These are phyloP conservation scores for Phyllosticta ampelicida DNA, from an alignment of 2,329 filamentous ascomycete species.

Conservation along the genomic window DNA sequence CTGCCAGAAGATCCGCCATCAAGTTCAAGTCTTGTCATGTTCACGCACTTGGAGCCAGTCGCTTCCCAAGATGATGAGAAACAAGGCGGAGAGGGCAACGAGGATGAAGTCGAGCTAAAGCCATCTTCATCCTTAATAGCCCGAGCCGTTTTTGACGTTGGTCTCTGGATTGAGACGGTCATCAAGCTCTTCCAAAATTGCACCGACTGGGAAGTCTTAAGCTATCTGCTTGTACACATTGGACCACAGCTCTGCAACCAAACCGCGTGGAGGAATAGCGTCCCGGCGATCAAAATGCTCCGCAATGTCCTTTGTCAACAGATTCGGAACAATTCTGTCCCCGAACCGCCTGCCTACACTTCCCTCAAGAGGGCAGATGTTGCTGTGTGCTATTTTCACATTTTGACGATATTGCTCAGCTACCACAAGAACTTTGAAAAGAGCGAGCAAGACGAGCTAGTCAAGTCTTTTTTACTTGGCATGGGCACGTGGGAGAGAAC, in stretches of 20 bases:
- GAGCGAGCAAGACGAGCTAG: conserved; percentile 78
- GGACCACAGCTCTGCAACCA: conserved; percentile 85
- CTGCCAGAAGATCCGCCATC: conserved; percentile 44
- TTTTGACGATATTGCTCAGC: conserved; percentile 76
- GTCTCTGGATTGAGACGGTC: conserved; percentile 66
- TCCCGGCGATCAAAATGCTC: conserved; percentile 64
- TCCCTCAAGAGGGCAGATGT: conserved; percentile 80
- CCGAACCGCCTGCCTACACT: conserved; percentile 68
- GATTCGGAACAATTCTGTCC: conserved; percentile 64
- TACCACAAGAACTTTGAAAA: conserved; percentile 81
- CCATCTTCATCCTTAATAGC: background rate
- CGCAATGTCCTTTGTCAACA: conserved; percentile 72
- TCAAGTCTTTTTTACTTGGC: conserved; percentile 74
- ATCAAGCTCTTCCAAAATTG: conserved; percentile 63
- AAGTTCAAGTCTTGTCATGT: conserved; percentile 40
- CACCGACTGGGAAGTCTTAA: conserved; percentile 85
- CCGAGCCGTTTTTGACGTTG: conserved; percentile 32
- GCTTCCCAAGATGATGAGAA: conserved; percentile 7
- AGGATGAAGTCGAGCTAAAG: conserved; percentile 18
- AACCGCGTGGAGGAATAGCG: conserved; percentile 65
- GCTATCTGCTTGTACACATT: conserved; percentile 76
- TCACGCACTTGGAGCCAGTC: conserved; percentile 33
- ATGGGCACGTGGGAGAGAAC: conserved; percentile 77
- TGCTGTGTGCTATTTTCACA: conserved; percentile 78
- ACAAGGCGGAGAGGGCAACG: background rate